Conservation (phyloP, 805 yeast species). For the Wickerhamiella domercqiae region DNA sequence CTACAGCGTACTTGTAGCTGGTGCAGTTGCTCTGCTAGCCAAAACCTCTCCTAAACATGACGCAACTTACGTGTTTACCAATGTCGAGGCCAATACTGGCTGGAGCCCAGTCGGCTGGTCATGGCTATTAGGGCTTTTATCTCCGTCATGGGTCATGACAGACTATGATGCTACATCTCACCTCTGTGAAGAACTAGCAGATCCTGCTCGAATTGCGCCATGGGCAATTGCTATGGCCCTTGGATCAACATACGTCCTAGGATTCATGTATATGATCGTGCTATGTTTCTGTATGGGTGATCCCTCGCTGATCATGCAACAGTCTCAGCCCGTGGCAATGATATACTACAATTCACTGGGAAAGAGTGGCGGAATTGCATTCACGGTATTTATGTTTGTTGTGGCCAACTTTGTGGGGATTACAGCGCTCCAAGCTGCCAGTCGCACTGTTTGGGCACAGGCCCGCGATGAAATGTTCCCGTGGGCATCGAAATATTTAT, state of each 20-base stretch:
- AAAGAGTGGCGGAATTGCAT: conserved; percentile 45
- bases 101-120: conserved; percentile 43
- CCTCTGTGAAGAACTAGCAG: conserved; percentile 49
- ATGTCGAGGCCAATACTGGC: conserved; percentile 33
- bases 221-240: conserved; percentile 40
- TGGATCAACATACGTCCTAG: conserved; percentile 21
- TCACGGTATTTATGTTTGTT: conserved; percentile 42
- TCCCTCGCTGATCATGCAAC: conserved; percentile 13
- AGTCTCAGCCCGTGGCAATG: conserved; percentile 46
- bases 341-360: conserved; percentile 50
- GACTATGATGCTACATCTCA: conserved; percentile 68
- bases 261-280: conserved; percentile 22
- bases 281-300: conserved; percentile 22
- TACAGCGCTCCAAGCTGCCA: conserved; percentile 45
- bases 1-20: conserved; percentile 34
- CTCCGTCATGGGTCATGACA: conserved; percentile 41
- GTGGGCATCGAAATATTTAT: conserved; percentile 22
- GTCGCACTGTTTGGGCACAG: conserved; percentile 63
- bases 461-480: conserved; percentile 67
- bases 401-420: conserved; percentile 56
- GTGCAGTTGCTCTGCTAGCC: conserved; percentile 39
- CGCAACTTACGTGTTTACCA: conserved; percentile 34
- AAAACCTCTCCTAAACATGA: conserved; percentile 34
- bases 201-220: conserved; percentile 42
- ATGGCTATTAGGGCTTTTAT: conserved; percentile 35